Base-by-base conservation (phyloP, 1,139 yeast genomes). In the Scheffersomyces parashehatae region DNA sequence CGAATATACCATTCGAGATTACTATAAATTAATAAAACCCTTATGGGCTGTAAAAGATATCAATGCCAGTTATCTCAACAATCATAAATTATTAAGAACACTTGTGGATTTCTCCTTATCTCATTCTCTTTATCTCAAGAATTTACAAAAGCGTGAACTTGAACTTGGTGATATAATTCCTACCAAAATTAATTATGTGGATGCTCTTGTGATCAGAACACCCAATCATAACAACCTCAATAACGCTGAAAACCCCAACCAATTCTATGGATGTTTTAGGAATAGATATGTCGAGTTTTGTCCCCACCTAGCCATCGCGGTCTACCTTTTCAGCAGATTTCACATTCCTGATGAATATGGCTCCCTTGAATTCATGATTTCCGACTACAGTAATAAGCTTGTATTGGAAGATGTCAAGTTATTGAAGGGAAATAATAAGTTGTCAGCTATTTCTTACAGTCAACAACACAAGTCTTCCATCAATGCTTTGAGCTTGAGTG, bases 341-440 rank as follows among this genome's bases (percentile, higher is more conserved):
- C 73, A 68, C 42, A 52, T 66, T 9, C 60, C 65, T 2, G 68
- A 65, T 46, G 60, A 57, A 29, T 58, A 60, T 42, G 68, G 66
- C 10, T 53, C 62, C 3, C 44, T 56, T 16, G 67, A 62, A 40
- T 52, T 61, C 32, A 42, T 50, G 12, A 39, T 50, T 44, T 43
- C 47, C 5, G 52, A 51, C 9, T 41, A 45, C 13, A 42, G 41
- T 15, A 41, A 43, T 15, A 48, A 47, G 12, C 44, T 52, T 11
- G 38, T 48, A 2, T 52, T 65, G 30, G 52, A 50, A 33, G 56
- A 63, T 9, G 55, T 56, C 26, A 60, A 55, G 39, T 45, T 67
- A 11, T 50, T 67, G 29, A 62, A 58, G 41, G 69, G 70, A 4
- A 56, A 58, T 40, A 59, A 60, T 40, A 60, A 56, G 43, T 41